phyloP scores from a whole-genome alignment of 441 rosid genomes.

The Populus hybrid region DNA sequence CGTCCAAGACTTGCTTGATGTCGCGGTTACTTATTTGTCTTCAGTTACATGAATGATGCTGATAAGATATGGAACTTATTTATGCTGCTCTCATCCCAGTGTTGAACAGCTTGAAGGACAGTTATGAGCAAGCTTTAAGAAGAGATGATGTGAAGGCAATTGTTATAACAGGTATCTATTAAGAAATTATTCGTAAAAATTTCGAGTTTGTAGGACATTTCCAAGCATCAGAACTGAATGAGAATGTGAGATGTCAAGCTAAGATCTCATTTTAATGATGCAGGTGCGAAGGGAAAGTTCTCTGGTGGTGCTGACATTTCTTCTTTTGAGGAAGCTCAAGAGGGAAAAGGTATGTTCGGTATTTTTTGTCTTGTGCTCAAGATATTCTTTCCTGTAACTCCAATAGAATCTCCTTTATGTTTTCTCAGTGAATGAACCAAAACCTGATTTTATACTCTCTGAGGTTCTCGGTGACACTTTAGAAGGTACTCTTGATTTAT shows the following conservation, averaged over 20 bases:
- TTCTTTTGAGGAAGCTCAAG: conserved; percentile 60
- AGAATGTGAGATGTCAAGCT: conserved; percentile 6
- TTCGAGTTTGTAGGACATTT: background rate
- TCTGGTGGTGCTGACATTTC: conserved; percentile 95
- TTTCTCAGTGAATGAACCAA: conserved; percentile 54
- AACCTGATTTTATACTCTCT: conserved; percentile 55
- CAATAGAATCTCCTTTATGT: conserved; percentile 11
- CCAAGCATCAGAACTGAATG: conserved; percentile 11
- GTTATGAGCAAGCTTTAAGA: conserved; percentile 66
- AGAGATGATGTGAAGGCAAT: conserved; percentile 95
- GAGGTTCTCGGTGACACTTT: conserved; percentile 61
- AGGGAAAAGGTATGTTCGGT: conserved; percentile 48
- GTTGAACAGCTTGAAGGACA: conserved; percentile 69
- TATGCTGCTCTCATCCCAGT: conserved; percentile 40
- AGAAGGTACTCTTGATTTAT: conserved; percentile 57
- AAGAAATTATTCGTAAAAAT: background rate
- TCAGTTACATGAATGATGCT: background rate
- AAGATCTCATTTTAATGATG: conserved; percentile 16
- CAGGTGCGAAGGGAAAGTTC: conserved; percentile 90
- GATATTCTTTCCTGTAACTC: background rate
- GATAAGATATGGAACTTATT: conserved; percentile 6
- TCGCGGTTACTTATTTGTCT: background rate
- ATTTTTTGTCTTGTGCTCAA: background rate
- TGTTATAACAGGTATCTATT: conserved; percentile 64
- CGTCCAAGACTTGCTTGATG: background rate